A percentile compares a stretch with the other conserved stretches of the same genome.
These are phyloP conservation scores for Hyphopichia fennica DNA, from an alignment of 1,139 yeast species.

Conservation along the genomic window DNA sequence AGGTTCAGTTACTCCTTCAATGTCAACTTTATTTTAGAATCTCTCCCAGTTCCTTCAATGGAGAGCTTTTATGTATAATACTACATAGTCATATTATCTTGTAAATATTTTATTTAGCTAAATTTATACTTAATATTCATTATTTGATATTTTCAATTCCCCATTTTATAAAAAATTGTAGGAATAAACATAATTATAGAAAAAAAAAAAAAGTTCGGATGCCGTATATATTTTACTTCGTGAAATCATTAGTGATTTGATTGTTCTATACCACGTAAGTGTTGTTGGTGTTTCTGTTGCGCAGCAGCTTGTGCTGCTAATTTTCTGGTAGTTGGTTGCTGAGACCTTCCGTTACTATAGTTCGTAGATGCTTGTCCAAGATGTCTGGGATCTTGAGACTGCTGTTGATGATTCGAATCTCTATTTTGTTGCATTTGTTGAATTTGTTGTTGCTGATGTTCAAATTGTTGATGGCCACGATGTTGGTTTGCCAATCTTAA, in stretches of 20 bases:
- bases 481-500: conserved; percentile 7
- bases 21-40: background rate
- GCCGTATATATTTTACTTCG: too few species aligned
- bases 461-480: conserved; percentile 12
- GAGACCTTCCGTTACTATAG: conserved; percentile 11
- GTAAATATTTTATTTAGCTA: too few species aligned
- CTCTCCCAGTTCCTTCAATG: too few species aligned
- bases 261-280: background rate
- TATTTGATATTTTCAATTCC: too few species aligned
- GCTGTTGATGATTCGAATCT: conserved; percentile 2
- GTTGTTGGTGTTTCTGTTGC: conserved; percentile 7
- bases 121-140: too few species aligned
- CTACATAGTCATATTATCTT: too few species aligned
- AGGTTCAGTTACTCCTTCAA: background rate
- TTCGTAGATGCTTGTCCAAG: background rate
- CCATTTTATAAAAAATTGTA: too few species aligned
- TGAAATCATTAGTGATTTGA: too few species aligned
- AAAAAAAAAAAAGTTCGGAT: background rate
- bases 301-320: conserved; percentile 22
- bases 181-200: too few species aligned
- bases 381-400: background rate
- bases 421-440: conserved; percentile 3
- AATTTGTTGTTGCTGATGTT: conserved; percentile 6
- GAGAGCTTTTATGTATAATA: too few species aligned
- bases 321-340: conserved; percentile 38